phyloP scores from a whole-genome alignment of 768 basidiomycete species.

The Lactarius deliciosus region DNA sequence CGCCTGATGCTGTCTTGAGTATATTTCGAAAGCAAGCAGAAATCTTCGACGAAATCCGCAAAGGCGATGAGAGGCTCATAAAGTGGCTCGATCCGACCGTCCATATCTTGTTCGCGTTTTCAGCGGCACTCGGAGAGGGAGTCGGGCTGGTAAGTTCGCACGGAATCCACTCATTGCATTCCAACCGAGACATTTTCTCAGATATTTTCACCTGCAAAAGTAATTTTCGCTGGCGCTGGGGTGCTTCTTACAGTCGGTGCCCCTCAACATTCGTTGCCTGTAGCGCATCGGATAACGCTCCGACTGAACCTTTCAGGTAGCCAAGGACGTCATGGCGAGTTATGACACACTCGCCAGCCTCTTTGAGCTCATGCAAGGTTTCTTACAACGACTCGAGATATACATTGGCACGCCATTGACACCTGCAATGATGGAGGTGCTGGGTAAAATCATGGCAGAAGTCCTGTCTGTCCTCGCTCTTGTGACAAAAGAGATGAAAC shows the following conservation, averaged over 20 bases:
- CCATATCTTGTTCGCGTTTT: not conserved
- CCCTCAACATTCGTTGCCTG: too few species aligned
- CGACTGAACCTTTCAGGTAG: not conserved
- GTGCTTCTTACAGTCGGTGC: not conserved
- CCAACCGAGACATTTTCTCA: not conserved
- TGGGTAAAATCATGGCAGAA: constrained; percentile 5
- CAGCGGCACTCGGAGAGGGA: not conserved
- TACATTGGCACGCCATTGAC: not conserved
- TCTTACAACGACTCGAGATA: constrained; percentile 9
- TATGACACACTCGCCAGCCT: constrained; percentile 1
- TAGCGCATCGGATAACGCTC: not conserved
- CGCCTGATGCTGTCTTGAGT: not conserved
- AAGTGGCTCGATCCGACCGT: not conserved
- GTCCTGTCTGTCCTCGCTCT: not conserved
- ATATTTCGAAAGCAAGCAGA: not conserved
- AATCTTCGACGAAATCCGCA: not conserved
- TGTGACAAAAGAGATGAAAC: constrained; percentile 5
- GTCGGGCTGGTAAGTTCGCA: not conserved
- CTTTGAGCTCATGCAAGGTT: constrained; percentile 9
- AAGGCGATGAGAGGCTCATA: not conserved
- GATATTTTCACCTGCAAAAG: not conserved
- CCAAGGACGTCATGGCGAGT: constrained; percentile 1
- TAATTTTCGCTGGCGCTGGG: not conserved
- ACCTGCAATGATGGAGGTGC: not conserved
- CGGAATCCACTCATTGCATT: not conserved